A percentile compares a stretch with the other conserved stretches of the same genome.
Conservation (phyloP, 352 stramenopile species). For the Salisapilia sapeloensis region DNA sequence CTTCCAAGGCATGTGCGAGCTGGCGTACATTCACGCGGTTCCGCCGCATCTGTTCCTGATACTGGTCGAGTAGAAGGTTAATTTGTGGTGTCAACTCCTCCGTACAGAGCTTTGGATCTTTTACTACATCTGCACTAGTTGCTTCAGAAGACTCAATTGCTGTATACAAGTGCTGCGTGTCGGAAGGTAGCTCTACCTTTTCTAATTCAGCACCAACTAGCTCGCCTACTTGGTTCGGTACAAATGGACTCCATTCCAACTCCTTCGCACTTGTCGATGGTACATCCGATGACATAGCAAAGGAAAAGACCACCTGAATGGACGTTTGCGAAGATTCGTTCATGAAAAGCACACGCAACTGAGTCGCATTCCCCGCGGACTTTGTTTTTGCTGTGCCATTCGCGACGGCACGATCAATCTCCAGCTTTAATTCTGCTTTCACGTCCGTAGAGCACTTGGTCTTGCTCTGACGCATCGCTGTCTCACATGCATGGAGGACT, state of each 20-base stretch:
- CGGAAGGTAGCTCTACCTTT: too few relatives aligned
- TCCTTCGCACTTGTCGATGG: not conserved
- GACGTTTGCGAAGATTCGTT: too few relatives aligned
- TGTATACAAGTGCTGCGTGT: too few relatives aligned
- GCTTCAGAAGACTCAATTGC: constrained; percentile 4
- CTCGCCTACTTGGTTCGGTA: constrained; percentile 26
- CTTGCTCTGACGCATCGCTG: constrained; percentile 56
- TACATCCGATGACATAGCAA: too few relatives aligned
- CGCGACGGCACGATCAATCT: constrained; percentile 15
- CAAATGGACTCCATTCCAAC: constrained; percentile 16
- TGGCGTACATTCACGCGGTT: constrained; percentile 44
- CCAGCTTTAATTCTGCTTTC: constrained; percentile 19
- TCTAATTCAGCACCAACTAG: not conserved
- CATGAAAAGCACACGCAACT: too few relatives aligned
- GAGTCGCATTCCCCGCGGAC: too few relatives aligned
- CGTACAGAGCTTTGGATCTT: constrained; percentile 1
- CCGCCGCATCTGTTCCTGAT: constrained; percentile 52
- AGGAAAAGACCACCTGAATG: too few relatives aligned
- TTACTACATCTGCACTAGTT: not conserved
- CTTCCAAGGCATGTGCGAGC: constrained; percentile 28
- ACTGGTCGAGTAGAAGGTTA: constrained; percentile 56
- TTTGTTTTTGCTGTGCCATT: too few relatives aligned
- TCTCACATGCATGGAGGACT: constrained; percentile 57
- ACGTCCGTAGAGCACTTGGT: constrained; percentile 39
- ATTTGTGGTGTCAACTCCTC: constrained; percentile 65